A percentile compares a stretch with the other conserved stretches of the same genome.
These are phyloP conservation scores for Coelastrella sp. DNA, from an alignment of 139 green algal species.

Conservation along the genomic window DNA sequence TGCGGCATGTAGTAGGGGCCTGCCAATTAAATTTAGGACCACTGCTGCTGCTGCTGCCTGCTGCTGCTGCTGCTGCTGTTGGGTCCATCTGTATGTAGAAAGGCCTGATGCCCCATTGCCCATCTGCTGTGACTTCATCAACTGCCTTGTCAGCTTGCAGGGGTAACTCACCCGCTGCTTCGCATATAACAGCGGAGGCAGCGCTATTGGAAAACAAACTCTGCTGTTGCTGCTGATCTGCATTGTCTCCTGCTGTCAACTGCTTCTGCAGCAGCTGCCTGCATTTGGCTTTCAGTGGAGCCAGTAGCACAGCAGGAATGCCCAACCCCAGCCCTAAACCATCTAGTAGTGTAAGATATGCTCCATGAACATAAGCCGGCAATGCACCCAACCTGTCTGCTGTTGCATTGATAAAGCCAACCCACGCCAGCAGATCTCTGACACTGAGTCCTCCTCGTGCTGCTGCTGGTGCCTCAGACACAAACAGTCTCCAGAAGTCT, in stretches of 20 bases:
- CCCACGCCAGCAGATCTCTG: constrained; percentile 95
- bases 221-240: constrained; percentile 5
- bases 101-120: constrained; percentile 80
- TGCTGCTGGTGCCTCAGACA: constrained; percentile 51
- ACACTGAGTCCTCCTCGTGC: constrained; percentile 78
- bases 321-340: constrained; percentile 90
- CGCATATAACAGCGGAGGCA: background rate
- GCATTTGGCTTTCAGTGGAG: constrained; percentile 65
- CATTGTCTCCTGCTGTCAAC: constrained; percentile 63
- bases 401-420: constrained; percentile 84
- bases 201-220: too few species aligned
- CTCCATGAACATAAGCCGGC: constrained; percentile 89
- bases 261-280: constrained; percentile 66
- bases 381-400: constrained; percentile 62
- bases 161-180: constrained; percentile 5
- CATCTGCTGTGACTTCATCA: constrained; percentile 5
- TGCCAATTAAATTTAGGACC: constrained; percentile 81
- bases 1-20: constrained; percentile 89
- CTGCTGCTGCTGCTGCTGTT: background rate
- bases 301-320: constrained; percentile 58
- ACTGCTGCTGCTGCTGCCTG: constrained; percentile 19
- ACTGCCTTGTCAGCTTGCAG: background rate
- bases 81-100: constrained; percentile 75
- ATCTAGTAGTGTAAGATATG: constrained; percentile 93
- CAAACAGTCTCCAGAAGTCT: constrained; percentile 88